Evolutionary conservation across 805 yeast species (phyloP).

Genomic region (Priceomyces castillae): DNA sequence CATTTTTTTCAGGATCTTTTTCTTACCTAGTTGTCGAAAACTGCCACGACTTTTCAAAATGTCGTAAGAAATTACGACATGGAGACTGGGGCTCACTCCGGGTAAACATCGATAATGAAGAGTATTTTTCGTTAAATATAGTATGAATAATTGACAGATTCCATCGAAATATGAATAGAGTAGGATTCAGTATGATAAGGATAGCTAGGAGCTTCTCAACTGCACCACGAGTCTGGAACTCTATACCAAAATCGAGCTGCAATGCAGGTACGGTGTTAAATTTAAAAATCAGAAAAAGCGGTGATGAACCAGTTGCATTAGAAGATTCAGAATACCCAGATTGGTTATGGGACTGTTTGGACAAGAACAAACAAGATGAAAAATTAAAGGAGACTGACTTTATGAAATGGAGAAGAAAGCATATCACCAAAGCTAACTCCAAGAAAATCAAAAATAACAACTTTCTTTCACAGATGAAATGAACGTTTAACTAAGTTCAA

Average conservation of each 20-base stretch:
- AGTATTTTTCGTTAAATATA: too few relatives aligned
- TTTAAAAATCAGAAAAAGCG: slow-evolving; percentile 70
- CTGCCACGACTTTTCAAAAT: too few relatives aligned
- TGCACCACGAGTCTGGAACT: slow-evolving; percentile 3
- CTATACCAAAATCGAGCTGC: slow-evolving; percentile 33
- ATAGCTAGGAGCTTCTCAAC: slow-evolving; percentile 2
- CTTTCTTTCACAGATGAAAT: slow-evolving; percentile 60
- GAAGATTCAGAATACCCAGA: slow-evolving; percentile 89
- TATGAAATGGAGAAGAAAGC: slow-evolving; percentile 62
- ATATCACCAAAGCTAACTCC: slow-evolving; percentile 66
- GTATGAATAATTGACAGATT: too few relatives aligned
- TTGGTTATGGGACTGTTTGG: slow-evolving; percentile 90
- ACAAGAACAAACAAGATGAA: slow-evolving; percentile 57
- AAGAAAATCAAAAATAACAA: slow-evolving; percentile 72
- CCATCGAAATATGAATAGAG: too few relatives aligned
- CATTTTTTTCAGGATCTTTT: slow-evolving; percentile 3
- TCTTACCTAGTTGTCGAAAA: background rate
- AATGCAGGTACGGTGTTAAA: slow-evolving; percentile 71
- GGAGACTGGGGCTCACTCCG: background rate
- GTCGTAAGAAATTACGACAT: slow-evolving; percentile 7
- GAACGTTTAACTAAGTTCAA: background rate
- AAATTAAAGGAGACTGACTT: slow-evolving; percentile 60
- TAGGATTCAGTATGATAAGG: background rate
- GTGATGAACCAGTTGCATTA: slow-evolving; percentile 85
- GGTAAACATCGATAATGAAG: too few relatives aligned